phyloP scores from a whole-genome alignment of 768 basidiomycete genomes.

The Phaeotremella fagi region DNA sequence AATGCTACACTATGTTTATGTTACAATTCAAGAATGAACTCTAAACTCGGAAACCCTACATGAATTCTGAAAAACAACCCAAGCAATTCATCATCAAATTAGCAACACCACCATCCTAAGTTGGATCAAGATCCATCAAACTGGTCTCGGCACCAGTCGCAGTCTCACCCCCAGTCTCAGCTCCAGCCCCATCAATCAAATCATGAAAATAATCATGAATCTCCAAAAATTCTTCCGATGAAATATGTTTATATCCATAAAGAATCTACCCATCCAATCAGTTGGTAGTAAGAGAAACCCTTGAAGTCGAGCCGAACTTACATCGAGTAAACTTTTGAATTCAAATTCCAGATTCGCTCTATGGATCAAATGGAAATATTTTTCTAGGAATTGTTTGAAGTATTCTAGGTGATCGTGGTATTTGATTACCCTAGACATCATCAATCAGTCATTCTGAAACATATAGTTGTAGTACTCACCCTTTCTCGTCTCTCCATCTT shows the following conservation, averaged over 20 bases:
- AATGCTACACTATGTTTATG: no score
- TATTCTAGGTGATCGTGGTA: background rate
- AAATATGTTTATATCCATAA: background rate
- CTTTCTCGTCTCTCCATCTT: conserved; percentile 22
- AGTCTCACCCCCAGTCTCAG: no score
- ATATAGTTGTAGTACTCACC: no score
- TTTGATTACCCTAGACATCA: conserved; percentile 16
- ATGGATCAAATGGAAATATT: conserved; percentile 19
- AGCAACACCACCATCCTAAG: no score
- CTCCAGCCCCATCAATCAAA: background rate
- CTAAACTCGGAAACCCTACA: no score
- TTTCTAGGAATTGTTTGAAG: conserved; percentile 10
- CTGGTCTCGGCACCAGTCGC: no score
- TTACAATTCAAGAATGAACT: no score
- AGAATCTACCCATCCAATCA: background rate
- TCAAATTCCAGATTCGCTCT: conserved; percentile 11
- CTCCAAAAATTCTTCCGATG: background rate
- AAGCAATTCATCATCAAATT: no score
- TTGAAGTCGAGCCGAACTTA: conserved; percentile 7
- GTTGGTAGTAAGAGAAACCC: no score
- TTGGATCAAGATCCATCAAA: background rate
- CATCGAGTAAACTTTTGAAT: conserved; percentile 6
- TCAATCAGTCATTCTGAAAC: no score
- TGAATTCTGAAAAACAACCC: no score
- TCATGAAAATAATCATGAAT: background rate